Evolutionary conservation across 768 basidiomycete genomes (phyloP).

Genomic region (Tulasnella sp.): DNA sequence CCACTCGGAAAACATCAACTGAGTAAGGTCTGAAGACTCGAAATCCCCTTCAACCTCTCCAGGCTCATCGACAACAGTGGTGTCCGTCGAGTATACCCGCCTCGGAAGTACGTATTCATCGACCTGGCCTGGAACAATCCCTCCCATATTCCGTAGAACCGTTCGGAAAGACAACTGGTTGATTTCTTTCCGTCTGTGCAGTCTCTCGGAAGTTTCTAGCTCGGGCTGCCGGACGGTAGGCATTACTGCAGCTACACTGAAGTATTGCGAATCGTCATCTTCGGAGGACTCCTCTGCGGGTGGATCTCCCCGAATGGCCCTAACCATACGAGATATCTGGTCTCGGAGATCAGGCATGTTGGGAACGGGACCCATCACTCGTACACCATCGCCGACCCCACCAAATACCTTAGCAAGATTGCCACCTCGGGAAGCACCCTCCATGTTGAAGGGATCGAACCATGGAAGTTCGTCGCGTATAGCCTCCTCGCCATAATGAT

Average conservation of each 20-base stretch:
- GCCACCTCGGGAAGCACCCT: not conserved
- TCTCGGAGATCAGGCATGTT: not conserved
- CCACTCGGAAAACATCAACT: conserved; percentile 6
- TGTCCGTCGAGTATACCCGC: not conserved
- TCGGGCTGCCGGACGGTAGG: conserved; percentile 60
- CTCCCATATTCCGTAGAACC: conserved; percentile 77
- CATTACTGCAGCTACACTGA: conserved; percentile 58
- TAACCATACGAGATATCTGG: not conserved
- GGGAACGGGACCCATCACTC: not conserved
- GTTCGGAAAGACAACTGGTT: conserved; percentile 85
- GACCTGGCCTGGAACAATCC: conserved; percentile 41
- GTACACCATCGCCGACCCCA: not conserved
- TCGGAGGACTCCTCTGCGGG: not conserved
- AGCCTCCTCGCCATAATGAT: conserved; percentile 19
- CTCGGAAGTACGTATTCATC: not conserved
- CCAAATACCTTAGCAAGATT: not conserved
- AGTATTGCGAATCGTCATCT: conserved; percentile 17
- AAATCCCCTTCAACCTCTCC: not conserved
- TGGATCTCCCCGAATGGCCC: not conserved
- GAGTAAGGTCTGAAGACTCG: not conserved
- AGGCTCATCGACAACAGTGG: not conserved
- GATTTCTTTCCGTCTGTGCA: conserved; percentile 68
- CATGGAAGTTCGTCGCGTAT: conserved; percentile 25
- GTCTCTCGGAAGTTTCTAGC: conserved; percentile 60
- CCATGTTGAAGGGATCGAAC: conserved; percentile 18